Evolutionary conservation across 495 filamentous ascomycete species (phyloP), one percentile per base, ranked within the genome.

Genomic region (Xanthoparmelia taractica): DNA sequence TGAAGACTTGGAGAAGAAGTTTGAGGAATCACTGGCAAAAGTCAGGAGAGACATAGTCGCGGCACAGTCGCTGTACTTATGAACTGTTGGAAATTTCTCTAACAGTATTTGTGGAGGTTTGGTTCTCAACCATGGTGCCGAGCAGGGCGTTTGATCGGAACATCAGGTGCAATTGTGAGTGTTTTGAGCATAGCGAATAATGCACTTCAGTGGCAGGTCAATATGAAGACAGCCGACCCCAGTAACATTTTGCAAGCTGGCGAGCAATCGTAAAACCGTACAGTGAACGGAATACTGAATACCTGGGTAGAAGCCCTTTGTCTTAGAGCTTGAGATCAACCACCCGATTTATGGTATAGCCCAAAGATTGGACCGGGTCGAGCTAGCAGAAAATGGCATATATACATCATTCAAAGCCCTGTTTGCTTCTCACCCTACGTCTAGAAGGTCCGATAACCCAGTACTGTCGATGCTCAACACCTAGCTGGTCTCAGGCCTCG

Each of bases 1-100:
- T 72, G 89, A 96, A 66, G 94, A 97, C 63, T 79, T 98, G 59
- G 86, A 92, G 73, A 77, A 85, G 69, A 97, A 90, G 72, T 98
- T 98, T 68, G 91, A 96, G 73, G 77, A 82, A 61, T 85, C 89
- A 40, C 76, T 98, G 68, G 77, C 78, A 55, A 95, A 96, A 83
- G 85, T 97, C 25, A 84, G 86, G 75, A 80, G 94, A 69, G 92
- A 96, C 71, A 91, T 97, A 73, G 92, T 97, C 62, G 90, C 92
- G 57, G 91, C 92, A 67, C 92, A 96, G 78, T 91, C 87, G 62
- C 74, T 97, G 68, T 97, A 97, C 71, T 77, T 97, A 73, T 96
- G 77, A 76, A 27, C 43, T 43, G 58, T 56, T 56, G 62, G 52
- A 54, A 8, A 13, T 17, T 31, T 4, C 0, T 8, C 13, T 11